Evolutionary conservation across 192 early-diverging fungal species (phyloP).

Genomic region (Linnemannia schmuckeri): DNA sequence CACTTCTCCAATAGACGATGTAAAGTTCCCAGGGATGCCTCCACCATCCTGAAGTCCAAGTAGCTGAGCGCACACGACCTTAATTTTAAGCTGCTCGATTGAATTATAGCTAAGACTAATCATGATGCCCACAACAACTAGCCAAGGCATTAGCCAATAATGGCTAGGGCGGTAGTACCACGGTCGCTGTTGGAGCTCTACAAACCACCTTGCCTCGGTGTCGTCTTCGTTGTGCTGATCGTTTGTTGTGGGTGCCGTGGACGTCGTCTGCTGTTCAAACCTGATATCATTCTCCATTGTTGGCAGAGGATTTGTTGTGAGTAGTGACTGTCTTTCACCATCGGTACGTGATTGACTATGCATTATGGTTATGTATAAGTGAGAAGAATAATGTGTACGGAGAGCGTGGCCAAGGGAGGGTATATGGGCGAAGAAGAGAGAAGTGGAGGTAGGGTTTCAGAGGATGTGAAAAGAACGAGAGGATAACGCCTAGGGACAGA

Average conservation of each 20-base stretch:
- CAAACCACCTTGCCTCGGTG: conserved; percentile 16
- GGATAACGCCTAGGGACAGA: no score
- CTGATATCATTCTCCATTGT: neutral
- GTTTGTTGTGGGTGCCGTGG: neutral
- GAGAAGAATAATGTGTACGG: no score
- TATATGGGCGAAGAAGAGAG: neutral
- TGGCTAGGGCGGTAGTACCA: conserved; percentile 15
- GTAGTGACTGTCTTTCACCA: neutral
- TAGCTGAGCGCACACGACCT: conserved; percentile 13
- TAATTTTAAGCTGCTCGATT: conserved; percentile 10
- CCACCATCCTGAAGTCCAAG: neutral
- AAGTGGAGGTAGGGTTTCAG: no score
- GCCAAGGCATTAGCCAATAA: conserved; percentile 16
- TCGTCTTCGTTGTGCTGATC: conserved; percentile 3
- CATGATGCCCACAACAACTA: neutral
- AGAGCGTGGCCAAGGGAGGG: neutral
- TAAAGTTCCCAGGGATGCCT: neutral
- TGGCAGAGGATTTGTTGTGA: neutral
- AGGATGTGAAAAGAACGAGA: no score
- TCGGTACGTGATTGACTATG: neutral
- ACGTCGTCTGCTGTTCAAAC: neutral
- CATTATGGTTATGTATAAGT: neutral
- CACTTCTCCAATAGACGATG: neutral
- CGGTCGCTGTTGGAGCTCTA: neutral
- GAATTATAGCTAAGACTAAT: neutral